These are phyloP conservation scores for Brettanomyces nanus DNA, from an alignment of 805 yeast species.

Conservation along the genomic window DNA sequence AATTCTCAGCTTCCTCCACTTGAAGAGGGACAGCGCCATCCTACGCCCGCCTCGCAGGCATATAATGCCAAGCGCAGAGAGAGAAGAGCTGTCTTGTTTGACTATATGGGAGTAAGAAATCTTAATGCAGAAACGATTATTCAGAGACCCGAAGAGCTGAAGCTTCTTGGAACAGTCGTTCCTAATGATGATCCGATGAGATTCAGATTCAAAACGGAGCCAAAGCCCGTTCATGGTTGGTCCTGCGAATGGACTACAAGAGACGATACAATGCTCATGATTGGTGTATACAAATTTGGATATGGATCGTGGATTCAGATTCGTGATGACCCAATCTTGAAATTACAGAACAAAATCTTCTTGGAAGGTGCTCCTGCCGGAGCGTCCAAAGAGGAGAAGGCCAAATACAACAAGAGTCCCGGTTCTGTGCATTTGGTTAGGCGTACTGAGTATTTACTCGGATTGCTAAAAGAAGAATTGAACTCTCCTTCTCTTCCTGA, in stretches of 20 bases:
- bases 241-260: slow-evolving; percentile 72
- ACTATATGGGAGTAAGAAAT: slow-evolving; percentile 78
- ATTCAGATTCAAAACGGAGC: slow-evolving; percentile 52
- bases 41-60: slow-evolving; percentile 29
- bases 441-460: slow-evolving; percentile 79
- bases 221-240: slow-evolving; percentile 89
- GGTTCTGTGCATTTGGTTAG: slow-evolving; percentile 89
- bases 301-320: slow-evolving; percentile 93
- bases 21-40: slow-evolving; percentile 20
- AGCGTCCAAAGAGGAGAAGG: slow-evolving; percentile 30
- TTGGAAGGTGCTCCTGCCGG: slow-evolving; percentile 37
- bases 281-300: slow-evolving; percentile 89
- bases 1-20: slow-evolving; percentile 23
- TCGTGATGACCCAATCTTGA: slow-evolving; percentile 89
- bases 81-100: slow-evolving; percentile 83
- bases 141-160: slow-evolving; percentile 80
- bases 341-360: slow-evolving; percentile 76
- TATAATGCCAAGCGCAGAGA: slow-evolving; percentile 58
- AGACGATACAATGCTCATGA: slow-evolving; percentile 80
- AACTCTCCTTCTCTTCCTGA: not conserved
- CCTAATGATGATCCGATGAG: slow-evolving; percentile 48
- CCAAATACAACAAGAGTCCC: slow-evolving; percentile 53
- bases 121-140: slow-evolving; percentile 85
- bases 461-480: slow-evolving; percentile 48
- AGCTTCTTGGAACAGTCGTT: slow-evolving; percentile 44